Evolutionary conservation across 2,329 filamentous ascomycete genomes (phyloP).

Genomic region (Epichloe uncinata): DNA sequence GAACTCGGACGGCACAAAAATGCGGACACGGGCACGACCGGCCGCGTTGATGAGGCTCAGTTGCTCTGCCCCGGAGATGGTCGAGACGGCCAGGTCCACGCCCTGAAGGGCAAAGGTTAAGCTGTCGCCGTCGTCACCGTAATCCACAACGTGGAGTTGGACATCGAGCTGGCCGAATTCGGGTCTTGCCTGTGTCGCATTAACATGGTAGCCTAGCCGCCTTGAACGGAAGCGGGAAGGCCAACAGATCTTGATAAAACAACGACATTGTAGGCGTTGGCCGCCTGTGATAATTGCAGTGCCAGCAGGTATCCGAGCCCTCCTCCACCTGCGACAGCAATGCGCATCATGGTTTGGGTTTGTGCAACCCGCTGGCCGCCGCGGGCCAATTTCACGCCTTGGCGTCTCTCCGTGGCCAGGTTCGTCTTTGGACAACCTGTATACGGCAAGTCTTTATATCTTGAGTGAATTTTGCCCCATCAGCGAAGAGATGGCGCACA

Average conservation of each 20-base stretch:
- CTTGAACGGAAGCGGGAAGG: constrained; percentile 1
- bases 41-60: constrained; percentile 62
- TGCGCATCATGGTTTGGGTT: constrained; percentile 29
- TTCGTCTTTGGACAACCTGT: constrained; percentile 1
- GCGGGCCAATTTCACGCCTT: constrained; percentile 5
- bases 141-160: constrained; percentile 58
- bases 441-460: neutral
- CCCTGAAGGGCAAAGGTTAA: constrained; percentile 56
- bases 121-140: constrained; percentile 29
- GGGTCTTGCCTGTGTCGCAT: constrained; percentile 33
- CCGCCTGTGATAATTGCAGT: constrained; percentile 41
- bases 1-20: constrained; percentile 66
- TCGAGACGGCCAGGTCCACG: constrained; percentile 63
- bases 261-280: constrained; percentile 52
- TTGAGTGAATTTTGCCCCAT: constrained; percentile 4
- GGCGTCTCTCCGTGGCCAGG: constrained; percentile 4
- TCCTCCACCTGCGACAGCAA: constrained; percentile 33
- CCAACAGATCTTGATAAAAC: constrained; percentile 47
- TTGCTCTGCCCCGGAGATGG: constrained; percentile 52
- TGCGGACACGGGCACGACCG: constrained; percentile 46
- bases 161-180: constrained; percentile 42
- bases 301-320: constrained; percentile 32
- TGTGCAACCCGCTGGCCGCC: constrained; percentile 8
- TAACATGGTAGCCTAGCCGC: constrained; percentile 7
- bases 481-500: constrained; percentile 1